Conservation (phyloP, 257 asterid species). For the Solanum pinnatisectum region DNA sequence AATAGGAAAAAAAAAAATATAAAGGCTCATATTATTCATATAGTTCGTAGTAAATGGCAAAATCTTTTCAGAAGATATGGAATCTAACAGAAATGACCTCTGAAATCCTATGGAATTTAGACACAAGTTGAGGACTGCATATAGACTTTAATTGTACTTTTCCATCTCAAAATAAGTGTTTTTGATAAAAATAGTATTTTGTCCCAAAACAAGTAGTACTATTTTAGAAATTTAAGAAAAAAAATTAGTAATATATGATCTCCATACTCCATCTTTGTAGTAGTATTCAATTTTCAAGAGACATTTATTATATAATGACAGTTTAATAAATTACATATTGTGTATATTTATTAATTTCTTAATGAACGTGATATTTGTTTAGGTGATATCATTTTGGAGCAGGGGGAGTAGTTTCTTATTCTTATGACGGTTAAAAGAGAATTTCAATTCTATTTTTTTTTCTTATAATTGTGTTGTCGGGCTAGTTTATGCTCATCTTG, state of each 20-base stretch:
- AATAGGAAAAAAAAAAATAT: neutral
- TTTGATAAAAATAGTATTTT: neutral
- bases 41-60: neutral
- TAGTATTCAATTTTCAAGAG: no score
- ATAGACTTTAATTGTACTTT: neutral
- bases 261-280: no score
- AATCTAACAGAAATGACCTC: neutral
- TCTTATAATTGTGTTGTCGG: fast-evolving
- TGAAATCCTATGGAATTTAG: neutral
- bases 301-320: no score
- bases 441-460: neutral
- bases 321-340: no score
- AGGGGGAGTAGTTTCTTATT: neutral
- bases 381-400: no score
- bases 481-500: no score
- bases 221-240: no score
- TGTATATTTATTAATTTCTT: no score
- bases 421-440: neutral
- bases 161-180: neutral
- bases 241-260: neutral
- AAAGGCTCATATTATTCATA: neutral
- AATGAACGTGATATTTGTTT: no score
- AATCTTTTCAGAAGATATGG: neutral
- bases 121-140: neutral
- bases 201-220: no score